Base-by-base conservation (phyloP, 2,329 filamentous ascomycete species). In the Elsinoe batatas region DNA sequence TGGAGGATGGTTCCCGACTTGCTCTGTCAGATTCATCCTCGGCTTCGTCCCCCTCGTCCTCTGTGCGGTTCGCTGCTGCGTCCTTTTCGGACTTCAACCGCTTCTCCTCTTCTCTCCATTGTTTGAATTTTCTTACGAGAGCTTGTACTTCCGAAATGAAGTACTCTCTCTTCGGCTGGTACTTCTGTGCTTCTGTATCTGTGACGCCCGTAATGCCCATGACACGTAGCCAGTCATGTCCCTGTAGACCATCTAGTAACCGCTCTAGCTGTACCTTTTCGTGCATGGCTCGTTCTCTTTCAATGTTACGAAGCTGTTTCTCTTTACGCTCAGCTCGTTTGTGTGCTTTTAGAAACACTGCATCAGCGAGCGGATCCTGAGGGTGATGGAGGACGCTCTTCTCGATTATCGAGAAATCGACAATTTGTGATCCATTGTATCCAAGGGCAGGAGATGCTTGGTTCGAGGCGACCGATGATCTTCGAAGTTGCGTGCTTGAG, bases 31-130 rank as follows among this genome's bases (percentile, higher is more conserved):
- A 65, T 56, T 72, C 68, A 26, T 71, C 64, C n/a, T 69, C 69
- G 50, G 64, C 68, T 71, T 68, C 72, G 13, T 74, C 74, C 13
- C 74, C 74, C n/a, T 68, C 72, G 15, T 75, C 72, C 12, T 78
- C 77, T 40, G 76, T 72, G 20, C 70, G 71, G 43, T 69, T 70
- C 54, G 78, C 68, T 2, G 77, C 79, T 47, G 83, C 83, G 58
- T 91, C 88, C 64, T 84, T 88, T 64, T 89, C 85, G 2, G 82
- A 72, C 69, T 89, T 89, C 58, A 88, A 77, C 42, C 85, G 81
- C 73, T 91, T 94, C 69, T 98, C 93, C 67, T 95, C 88, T 59
- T 91, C 80, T 59, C 84, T 90, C 91, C 91, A 97, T 55, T 81
- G 76, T 51, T 83, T 81, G 67, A 96, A 97, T 67, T 96, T 97